Conservation (phyloP, 441 rosid genomes). For the Populus hybrid region DNA sequence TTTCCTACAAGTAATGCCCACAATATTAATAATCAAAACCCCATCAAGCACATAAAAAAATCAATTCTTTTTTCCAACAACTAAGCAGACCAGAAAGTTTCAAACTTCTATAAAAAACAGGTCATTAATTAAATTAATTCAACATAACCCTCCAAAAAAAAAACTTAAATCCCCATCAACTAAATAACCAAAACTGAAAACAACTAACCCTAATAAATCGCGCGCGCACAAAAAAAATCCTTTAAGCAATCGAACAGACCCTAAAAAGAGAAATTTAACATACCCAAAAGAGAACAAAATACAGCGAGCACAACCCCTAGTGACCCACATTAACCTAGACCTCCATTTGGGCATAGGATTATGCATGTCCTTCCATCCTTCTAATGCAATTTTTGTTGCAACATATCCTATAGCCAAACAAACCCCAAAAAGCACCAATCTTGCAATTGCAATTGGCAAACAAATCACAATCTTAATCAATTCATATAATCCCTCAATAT, state of each 20-base stretch:
- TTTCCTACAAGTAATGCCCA: background rate
- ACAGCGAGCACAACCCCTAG: conserved; percentile 65
- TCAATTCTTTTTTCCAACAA: background rate
- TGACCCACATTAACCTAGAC: conserved; percentile 79
- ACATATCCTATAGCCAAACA: conserved; percentile 63
- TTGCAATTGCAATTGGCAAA: conserved; percentile 57
- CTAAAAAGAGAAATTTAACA: conserved; percentile 7
- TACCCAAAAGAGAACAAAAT: conserved; percentile 95
- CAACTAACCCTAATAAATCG: background rate
- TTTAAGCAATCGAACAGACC: background rate
- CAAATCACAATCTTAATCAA: conserved; percentile 63
- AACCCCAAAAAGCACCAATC: conserved; percentile 63
- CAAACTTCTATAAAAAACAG: background rate
- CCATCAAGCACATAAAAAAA: background rate
- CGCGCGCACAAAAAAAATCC: background rate
- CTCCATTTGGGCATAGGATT: conserved; percentile 92
- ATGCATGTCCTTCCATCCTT: conserved; percentile 81
- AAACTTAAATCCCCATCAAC: background rate
- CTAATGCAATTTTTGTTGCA: conserved; percentile 68
- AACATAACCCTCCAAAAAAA: background rate
- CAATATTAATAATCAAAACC: background rate
- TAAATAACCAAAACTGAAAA: background rate
- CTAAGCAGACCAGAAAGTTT: background rate
- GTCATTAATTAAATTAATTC: background rate
- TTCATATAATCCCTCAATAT: conserved; percentile 66